Evolutionary conservation across 192 early-diverging fungal species (phyloP).

Genomic region (Umbelopsis ramanniana): DNA sequence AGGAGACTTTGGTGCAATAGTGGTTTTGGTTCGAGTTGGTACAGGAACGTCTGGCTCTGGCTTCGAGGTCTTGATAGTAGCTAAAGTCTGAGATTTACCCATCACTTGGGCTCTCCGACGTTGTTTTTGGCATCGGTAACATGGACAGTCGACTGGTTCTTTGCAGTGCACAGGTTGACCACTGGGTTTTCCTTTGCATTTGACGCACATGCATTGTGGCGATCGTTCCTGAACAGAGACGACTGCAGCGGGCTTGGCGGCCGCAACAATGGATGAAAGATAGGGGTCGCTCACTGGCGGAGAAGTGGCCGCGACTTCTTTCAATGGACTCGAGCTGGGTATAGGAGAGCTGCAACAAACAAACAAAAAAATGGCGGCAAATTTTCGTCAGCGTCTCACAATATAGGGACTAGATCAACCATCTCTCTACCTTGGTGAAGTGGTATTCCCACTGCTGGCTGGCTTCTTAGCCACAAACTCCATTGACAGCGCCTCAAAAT

Average conservation of each 20-base stretch:
- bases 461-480: constrained; percentile 12
- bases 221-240: constrained; percentile 6
- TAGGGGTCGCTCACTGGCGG: constrained; percentile 23
- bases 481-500: constrained; percentile 22
- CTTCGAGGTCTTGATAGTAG: neutral
- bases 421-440: constrained; percentile 19
- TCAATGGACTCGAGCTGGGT: neutral
- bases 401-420: neutral
- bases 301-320: neutral
- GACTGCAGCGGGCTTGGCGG: neutral
- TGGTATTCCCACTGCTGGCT: neutral
- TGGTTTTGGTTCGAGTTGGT: neutral
- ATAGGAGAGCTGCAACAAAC: neutral
- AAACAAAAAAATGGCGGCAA: neutral
- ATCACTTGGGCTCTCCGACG: constrained; percentile 28
- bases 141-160: constrained; percentile 24
- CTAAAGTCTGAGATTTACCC: neutral
- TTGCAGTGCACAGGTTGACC: constrained; percentile 27
- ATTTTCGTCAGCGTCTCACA: neutral
- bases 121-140: constrained; percentile 43
- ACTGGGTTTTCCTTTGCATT: constrained; percentile 15
- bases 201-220: constrained; percentile 12
- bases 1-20: neutral
- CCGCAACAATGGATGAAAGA: constrained; percentile 20
- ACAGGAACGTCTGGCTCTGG: neutral